phyloP scores from a whole-genome alignment of 202 grass and related monocot genomes.

The Miscanthus sacchariflorus region DNA sequence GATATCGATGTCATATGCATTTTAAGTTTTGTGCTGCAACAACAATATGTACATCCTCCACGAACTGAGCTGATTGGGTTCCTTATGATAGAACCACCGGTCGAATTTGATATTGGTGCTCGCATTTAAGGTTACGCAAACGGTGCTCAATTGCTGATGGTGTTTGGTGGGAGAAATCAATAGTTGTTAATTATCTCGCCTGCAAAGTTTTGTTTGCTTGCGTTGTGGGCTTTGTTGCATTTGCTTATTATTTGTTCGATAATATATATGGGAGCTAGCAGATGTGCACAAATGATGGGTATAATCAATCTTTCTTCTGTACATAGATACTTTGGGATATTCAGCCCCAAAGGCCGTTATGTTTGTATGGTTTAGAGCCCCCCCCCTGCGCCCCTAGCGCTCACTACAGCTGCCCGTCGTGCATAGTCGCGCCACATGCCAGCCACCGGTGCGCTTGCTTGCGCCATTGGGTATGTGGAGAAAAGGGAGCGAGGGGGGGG shows the following conservation, averaged over 20 bases:
- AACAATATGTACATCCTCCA: too few species aligned
- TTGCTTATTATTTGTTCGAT: conserved; percentile 18
- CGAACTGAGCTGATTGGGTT: too few species aligned
- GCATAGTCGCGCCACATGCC: too few species aligned
- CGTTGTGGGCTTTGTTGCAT: background rate
- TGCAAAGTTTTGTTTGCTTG: conserved; percentile 55
- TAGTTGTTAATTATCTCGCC: conserved; percentile 39
- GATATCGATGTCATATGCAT: too few species aligned
- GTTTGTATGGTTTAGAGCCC: background rate
- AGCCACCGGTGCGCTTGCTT: too few species aligned
- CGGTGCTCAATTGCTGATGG: background rate
- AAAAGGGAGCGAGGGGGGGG: too few species aligned
- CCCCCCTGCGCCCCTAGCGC: too few species aligned
- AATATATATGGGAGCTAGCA: conserved; percentile 6
- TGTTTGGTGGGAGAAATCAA: conserved; percentile 33
- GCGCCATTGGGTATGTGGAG: too few species aligned
- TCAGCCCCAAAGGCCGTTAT: background rate
- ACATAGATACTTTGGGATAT: background rate
- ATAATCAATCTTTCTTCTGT: background rate
- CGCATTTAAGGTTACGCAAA: background rate
- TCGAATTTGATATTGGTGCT: too few species aligned
- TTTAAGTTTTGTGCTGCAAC: too few species aligned
- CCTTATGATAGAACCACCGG: too few species aligned
- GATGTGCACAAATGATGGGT: background rate
- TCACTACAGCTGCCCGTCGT: too few species aligned